Percentiles rank a stretch among this genome's conserved stretches.
These are phyloP conservation scores for Zasmidium citrigriseum DNA, from an alignment of 2,329 filamentous ascomycete genomes.

Conservation along the genomic window DNA sequence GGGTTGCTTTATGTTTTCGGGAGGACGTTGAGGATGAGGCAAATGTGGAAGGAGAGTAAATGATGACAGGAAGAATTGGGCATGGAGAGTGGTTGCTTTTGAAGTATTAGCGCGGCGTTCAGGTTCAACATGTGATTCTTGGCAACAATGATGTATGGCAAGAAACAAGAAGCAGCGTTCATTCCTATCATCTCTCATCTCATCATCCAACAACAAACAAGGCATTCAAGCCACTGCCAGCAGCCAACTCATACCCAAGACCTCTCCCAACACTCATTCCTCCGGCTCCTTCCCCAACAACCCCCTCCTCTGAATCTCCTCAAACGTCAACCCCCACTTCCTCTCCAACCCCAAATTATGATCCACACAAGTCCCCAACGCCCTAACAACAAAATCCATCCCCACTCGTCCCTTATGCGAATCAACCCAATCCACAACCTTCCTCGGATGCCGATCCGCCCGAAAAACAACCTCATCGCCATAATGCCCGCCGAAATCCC, in stretches of 20 bases:
- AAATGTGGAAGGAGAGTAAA: neutral
- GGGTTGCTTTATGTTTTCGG: conserved; percentile 4
- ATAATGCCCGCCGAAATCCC: conserved; percentile 21
- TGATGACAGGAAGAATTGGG: neutral
- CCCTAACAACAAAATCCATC: conserved; percentile 22
- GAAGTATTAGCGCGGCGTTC: neutral
- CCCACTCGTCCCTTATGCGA: conserved; percentile 11
- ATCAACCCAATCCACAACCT: conserved; percentile 9
- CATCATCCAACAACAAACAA: neutral
- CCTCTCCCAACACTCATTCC: neutral
- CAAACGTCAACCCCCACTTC: neutral
- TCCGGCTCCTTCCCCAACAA: neutral
- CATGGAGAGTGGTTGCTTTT: neutral
- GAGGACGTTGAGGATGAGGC: neutral
- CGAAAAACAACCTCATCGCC: conserved; percentile 17
- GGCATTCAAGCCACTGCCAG: neutral
- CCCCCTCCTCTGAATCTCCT: neutral
- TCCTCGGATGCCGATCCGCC: conserved; percentile 3
- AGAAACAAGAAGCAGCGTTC: too few species aligned
- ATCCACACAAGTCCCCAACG: conserved; percentile 24
- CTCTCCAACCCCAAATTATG: conserved; percentile 12
- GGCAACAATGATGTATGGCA: too few species aligned
- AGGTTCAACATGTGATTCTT: neutral
- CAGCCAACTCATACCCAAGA: neutral
- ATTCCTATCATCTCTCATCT: neutral